A percentile compares a stretch with the other conserved stretches of the same genome.
Conservation (phyloP, 495 filamentous ascomycete species). For the Hypoxylon lienhwacheense region DNA sequence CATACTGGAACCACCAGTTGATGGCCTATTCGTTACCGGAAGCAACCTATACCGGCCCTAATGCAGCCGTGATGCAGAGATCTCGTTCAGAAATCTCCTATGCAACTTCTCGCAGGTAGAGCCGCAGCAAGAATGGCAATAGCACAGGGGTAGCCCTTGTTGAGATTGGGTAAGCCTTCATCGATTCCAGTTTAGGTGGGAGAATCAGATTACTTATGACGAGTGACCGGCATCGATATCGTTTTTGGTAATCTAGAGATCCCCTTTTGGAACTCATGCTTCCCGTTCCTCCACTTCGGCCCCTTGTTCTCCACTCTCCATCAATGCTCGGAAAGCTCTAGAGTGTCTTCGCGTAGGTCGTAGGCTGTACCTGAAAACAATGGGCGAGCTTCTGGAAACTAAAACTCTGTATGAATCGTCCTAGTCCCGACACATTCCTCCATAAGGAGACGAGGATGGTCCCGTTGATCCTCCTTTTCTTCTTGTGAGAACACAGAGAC, state of each 20-base stretch:
- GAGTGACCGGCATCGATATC: slow-evolving; percentile 20
- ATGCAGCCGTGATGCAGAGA: not conserved
- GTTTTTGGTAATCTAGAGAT: slow-evolving; percentile 23
- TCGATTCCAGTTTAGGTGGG: slow-evolving; percentile 3
- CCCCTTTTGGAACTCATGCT: slow-evolving; percentile 38
- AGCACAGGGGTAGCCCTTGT: slow-evolving; percentile 21
- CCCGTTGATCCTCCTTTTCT: not conserved
- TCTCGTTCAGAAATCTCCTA: slow-evolving; percentile 8
- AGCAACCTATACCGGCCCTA: slow-evolving; percentile 1
- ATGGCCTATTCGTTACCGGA: not conserved
- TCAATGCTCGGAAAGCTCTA: slow-evolving; percentile 13
- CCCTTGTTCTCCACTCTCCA: slow-evolving; percentile 37
- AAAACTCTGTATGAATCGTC: slow-evolving; percentile 16
- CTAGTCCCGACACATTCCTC: slow-evolving; percentile 25
- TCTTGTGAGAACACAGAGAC: not conserved
- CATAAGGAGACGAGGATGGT: not conserved
- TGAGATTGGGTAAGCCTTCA: slow-evolving; percentile 8
- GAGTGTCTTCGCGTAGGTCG: slow-evolving; percentile 15
- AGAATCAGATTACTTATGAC: slow-evolving; percentile 6
- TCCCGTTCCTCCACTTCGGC: slow-evolving; percentile 38
- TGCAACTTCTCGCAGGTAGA: slow-evolving; percentile 13
- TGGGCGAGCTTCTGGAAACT: slow-evolving; percentile 16
- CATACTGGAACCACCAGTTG: slow-evolving; percentile 4
- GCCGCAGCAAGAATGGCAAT: slow-evolving; percentile 14
- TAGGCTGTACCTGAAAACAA: slow-evolving; percentile 17